Conservation (phyloP, 768 basidiomycete genomes). For the Termitomyces sp. region DNA sequence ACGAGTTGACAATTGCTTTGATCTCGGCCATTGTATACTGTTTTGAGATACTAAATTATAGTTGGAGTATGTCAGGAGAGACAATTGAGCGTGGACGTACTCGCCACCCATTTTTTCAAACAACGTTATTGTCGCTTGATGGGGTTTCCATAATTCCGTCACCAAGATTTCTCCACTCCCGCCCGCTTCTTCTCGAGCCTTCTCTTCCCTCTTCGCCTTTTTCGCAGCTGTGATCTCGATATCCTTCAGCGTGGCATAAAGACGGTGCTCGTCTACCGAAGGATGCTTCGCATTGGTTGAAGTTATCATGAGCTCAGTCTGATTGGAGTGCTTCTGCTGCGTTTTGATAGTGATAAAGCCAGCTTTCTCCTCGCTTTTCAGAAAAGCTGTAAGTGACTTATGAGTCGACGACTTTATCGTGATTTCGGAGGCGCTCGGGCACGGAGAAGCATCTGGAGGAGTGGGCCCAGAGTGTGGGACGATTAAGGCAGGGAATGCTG, state of each 20-base stretch:
- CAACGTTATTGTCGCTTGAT: conserved; percentile 45
- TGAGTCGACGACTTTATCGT: conserved; percentile 75
- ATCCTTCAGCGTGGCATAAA: conserved; percentile 60
- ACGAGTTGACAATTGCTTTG: conserved; percentile 51
- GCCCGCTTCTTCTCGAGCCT: conserved; percentile 37
- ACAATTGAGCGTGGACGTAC: conserved; percentile 33
- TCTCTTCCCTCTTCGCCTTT: conserved; percentile 49
- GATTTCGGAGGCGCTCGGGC: conserved; percentile 36
- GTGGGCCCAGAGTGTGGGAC: conserved; percentile 20
- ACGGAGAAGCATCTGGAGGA: conserved; percentile 22
- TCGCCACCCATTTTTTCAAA: conserved; percentile 61
- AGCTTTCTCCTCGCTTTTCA: conserved; percentile 74
- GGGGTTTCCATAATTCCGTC: conserved; percentile 74
- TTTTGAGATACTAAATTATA: conserved; percentile 36
- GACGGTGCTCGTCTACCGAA: conserved; percentile 43
- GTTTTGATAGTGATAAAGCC: conserved; percentile 70
- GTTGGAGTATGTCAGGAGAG: background rate
- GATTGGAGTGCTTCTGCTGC: conserved; percentile 37
- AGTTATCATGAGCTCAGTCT: conserved; percentile 50
- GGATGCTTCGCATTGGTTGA: conserved; percentile 54
- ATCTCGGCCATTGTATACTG: conserved; percentile 57
- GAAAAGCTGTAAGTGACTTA: conserved; percentile 79
- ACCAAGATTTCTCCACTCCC: conserved; percentile 48
- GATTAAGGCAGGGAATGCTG: conserved; percentile 50
- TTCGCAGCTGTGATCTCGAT: conserved; percentile 60